These are phyloP conservation scores for Corylus avellana DNA, from an alignment of 306 rosid genomes.

Conservation along the genomic window DNA sequence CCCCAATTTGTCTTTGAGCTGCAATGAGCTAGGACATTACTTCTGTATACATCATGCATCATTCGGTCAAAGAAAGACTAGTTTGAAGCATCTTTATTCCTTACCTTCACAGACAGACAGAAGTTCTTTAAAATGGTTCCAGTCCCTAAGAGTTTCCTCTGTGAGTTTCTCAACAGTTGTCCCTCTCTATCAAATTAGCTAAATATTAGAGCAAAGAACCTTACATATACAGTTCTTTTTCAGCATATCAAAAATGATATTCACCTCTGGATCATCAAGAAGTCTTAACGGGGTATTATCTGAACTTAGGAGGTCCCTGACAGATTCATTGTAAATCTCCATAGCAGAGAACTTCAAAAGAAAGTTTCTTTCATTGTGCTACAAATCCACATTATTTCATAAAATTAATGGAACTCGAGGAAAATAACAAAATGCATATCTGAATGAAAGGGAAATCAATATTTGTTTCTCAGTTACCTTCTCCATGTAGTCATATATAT, in stretches of 20 bases:
- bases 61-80: constrained; percentile 20
- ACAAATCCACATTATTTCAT: constrained; percentile 23
- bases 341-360: constrained; percentile 82
- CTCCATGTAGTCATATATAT: constrained; percentile 65
- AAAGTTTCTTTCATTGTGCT: constrained; percentile 91
- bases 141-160: constrained; percentile 78
- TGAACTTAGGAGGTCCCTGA: constrained; percentile 87
- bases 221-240: constrained; percentile 9
- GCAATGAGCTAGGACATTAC: constrained; percentile 19
- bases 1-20: constrained; percentile 99
- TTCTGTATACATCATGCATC: constrained; percentile 22
- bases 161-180: constrained; percentile 87
- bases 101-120: constrained; percentile 84
- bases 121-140: constrained; percentile 86
- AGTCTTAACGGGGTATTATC: constrained; percentile 86
- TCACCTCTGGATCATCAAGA: constrained; percentile 99
- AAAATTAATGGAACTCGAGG: constrained; percentile 28
- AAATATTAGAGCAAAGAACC: constrained; percentile 30
- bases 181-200: constrained; percentile 70
- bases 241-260: constrained; percentile 25
- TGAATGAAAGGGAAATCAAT: constrained; percentile 2
- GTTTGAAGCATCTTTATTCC: constrained; percentile 46
- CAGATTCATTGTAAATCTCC: constrained; percentile 98
- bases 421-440: constrained; percentile 18
- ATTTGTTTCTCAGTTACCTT: constrained; percentile 46